phyloP scores from a whole-genome alignment of 1,284 basidiomycete genomes.

The Ganoderma leucocontextum region DNA sequence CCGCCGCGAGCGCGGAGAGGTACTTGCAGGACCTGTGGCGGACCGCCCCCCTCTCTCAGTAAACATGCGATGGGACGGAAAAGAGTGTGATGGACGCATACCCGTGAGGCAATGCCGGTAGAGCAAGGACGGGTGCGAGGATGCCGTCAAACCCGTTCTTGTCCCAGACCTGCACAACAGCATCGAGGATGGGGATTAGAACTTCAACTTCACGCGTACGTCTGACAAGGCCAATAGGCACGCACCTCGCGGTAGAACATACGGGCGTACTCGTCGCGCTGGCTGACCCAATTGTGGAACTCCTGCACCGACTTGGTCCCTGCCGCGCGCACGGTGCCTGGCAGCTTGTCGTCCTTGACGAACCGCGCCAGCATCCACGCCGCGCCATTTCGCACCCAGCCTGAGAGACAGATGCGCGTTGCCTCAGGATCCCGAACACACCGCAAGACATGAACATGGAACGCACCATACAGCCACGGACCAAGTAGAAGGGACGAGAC shows the following conservation, averaged over 20 bases:
- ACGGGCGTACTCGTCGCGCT: conserved; percentile 59
- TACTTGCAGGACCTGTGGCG: conserved; percentile 32
- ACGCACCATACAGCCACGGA: conserved; percentile 31
- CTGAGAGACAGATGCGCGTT: conserved; percentile 56
- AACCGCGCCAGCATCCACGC: conserved; percentile 58
- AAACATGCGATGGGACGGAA: neutral
- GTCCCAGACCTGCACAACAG: conserved; percentile 69
- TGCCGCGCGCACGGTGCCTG: conserved; percentile 52
- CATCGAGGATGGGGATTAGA: neutral
- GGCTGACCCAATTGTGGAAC: conserved; percentile 56
- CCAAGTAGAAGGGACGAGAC: conserved; percentile 29
- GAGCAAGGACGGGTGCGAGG: conserved; percentile 76
- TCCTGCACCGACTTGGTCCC: conserved; percentile 64
- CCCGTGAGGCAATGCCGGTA: conserved; percentile 80
- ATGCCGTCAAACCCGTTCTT: conserved; percentile 76
- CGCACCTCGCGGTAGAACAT: conserved; percentile 67
- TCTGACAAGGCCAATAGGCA: conserved; percentile 3
- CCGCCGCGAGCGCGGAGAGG: conserved; percentile 31
- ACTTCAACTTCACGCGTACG: neutral
- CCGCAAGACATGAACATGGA: conserved; percentile 37
- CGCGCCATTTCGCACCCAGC: conserved; percentile 57
- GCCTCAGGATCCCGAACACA: conserved; percentile 53
- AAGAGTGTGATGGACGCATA: conserved; percentile 40
- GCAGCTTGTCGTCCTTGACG: conserved; percentile 66
- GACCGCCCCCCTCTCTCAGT: neutral